A percentile compares a stretch with the other conserved stretches of the same genome.
phyloP scores from a whole-genome alignment of 345 rosid species.

The Gossypium thurberi region DNA sequence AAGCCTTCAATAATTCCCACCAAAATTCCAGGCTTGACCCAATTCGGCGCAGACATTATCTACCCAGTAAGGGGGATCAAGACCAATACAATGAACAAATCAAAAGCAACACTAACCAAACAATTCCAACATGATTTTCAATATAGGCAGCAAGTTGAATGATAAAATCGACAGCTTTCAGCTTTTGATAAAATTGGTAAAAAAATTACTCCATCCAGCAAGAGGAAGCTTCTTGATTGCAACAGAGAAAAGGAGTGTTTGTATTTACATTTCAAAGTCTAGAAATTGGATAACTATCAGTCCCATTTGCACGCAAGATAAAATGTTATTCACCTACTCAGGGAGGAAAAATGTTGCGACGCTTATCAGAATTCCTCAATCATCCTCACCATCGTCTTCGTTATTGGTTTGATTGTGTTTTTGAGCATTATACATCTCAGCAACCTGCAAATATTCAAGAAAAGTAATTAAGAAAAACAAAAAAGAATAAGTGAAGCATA shows the following conservation, averaged over 20 bases:
- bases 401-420: constrained; percentile 63
- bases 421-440: constrained; percentile 78
- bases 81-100: constrained; percentile 6
- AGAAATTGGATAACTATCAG: neutral
- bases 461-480: neutral
- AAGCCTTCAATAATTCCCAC: neutral
- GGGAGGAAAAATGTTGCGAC: neutral
- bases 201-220: neutral
- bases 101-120: neutral
- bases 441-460: constrained; percentile 48
- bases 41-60: neutral
- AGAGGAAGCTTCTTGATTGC: neutral
- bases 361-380: constrained; percentile 26
- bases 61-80: neutral
- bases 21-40: neutral
- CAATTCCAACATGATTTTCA: neutral
- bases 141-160: neutral
- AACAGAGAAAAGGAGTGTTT: neutral
- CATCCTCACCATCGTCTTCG: constrained; percentile 57
- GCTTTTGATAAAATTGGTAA: neutral
- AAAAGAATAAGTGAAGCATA: neutral
- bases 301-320: neutral
- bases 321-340: neutral
- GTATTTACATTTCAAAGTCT: constrained; percentile 3
- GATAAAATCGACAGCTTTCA: neutral